Percentiles rank a stretch among this genome's conserved stretches.
phyloP scores from a whole-genome alignment of 371 early-diverging fungal genomes.

The Mucor lusitanicus region DNA sequence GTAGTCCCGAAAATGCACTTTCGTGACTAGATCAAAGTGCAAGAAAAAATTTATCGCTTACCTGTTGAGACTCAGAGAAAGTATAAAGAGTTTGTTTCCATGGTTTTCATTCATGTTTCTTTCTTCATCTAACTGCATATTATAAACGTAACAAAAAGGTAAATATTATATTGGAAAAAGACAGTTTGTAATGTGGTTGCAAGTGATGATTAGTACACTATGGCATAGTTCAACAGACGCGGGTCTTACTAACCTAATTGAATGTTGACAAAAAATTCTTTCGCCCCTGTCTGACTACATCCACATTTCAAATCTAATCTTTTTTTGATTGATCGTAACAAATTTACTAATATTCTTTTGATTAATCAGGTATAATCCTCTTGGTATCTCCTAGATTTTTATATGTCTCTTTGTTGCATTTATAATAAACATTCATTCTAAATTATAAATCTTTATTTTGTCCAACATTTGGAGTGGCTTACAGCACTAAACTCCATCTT shows the following conservation, averaged over 20 bases:
- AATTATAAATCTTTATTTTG: neutral
- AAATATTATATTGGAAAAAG: neutral
- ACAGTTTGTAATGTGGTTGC: neutral
- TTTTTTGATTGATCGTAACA: neutral
- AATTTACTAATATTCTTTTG: neutral
- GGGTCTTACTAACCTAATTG: conserved; percentile 18
- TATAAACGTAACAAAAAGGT: neutral
- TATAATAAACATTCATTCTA: neutral
- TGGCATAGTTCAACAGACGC: conserved; percentile 25
- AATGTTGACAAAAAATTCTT: conserved; percentile 24
- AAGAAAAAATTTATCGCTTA: conserved; percentile 1
- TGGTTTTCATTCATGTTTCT: neutral
- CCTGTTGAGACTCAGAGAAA: neutral
- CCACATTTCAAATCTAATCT: neutral
- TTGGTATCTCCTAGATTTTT: neutral
- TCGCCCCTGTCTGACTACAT: conserved; percentile 16
- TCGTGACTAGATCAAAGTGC: neutral
- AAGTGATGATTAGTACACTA: conserved; percentile 20
- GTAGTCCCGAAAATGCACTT: neutral
- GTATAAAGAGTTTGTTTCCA: neutral
- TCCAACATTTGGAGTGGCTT: neutral
- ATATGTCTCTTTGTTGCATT: neutral
- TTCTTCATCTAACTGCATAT: neutral
- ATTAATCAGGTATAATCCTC: neutral
- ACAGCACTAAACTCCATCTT: neutral